These are phyloP conservation scores for Uronychia setigera DNA, from an alignment of 73 alveolate genomes.

Conservation along the genomic window DNA sequence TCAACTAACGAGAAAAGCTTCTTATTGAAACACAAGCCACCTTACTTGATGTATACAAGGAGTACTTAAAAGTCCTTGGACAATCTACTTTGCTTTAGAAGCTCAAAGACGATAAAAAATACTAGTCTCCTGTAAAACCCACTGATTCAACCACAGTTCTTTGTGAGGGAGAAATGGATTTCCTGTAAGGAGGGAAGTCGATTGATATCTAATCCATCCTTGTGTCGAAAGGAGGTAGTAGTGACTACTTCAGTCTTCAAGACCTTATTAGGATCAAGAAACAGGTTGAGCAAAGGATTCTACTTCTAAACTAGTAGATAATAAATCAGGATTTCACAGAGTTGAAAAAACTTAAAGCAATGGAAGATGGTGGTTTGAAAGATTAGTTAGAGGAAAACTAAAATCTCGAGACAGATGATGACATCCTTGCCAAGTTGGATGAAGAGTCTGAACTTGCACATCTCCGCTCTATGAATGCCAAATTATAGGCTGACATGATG, in stretches of 20 bases:
- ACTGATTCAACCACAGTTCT: no score
- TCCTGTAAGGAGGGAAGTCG: background rate
- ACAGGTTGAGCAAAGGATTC: no score
- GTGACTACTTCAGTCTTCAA: background rate
- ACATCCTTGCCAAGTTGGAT: background rate
- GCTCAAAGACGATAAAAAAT: no score
- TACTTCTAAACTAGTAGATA: no score
- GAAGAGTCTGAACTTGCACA: background rate
- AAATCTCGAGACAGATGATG: background rate
- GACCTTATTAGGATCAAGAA: background rate
- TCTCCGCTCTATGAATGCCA: background rate
- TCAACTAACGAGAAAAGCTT: background rate
- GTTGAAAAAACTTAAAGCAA: no score
- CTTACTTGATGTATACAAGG: no score
- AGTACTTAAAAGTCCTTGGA: background rate
- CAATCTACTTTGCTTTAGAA: no score
- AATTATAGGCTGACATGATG: background rate
- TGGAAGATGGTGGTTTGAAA: background rate
- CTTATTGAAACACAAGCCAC: background rate
- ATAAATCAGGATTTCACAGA: no score
- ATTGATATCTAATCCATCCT: background rate
- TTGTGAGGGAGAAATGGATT: no score
- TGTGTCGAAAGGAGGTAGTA: no score
- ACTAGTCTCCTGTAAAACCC: no score
- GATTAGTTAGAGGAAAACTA: no score